Percentiles rank a stretch among this genome's conserved stretches.
Evolutionary conservation across 2,329 filamentous ascomycete genomes (phyloP).

Genomic region (Hypoxylon sp.): DNA sequence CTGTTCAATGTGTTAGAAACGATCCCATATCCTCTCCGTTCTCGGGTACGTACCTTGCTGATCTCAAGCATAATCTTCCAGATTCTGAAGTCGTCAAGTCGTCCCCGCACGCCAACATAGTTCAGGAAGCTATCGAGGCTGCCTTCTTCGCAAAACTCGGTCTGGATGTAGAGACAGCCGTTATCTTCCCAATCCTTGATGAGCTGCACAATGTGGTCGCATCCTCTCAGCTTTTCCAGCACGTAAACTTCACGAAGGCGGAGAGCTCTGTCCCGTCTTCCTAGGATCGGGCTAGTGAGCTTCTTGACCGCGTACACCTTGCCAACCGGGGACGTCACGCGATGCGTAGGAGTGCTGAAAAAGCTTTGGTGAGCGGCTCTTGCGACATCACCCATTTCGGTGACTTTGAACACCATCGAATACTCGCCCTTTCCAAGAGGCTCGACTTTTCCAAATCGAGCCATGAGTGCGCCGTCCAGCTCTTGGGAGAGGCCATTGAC

Average conservation of each 20-base stretch:
- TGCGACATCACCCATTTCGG: slow-evolving; percentile 49
- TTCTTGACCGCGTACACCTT: slow-evolving; percentile 94
- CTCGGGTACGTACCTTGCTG: slow-evolving; percentile 69
- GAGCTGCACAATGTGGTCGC: slow-evolving; percentile 86
- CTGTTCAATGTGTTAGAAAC: slow-evolving; percentile 54
- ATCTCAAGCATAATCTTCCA: slow-evolving; percentile 97
- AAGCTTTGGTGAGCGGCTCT: slow-evolving; percentile 53
- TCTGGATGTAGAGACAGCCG: slow-evolving; percentile 92
- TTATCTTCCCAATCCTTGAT: slow-evolving; percentile 88
- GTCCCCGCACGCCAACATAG: slow-evolving; percentile 81
- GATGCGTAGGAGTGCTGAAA: slow-evolving; percentile 56
- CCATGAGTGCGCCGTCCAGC: slow-evolving; percentile 75
- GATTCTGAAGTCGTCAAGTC: slow-evolving; percentile 95
- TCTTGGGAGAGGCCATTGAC: slow-evolving; percentile 76
- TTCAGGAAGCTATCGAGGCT: slow-evolving; percentile 86
- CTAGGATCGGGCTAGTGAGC: slow-evolving; percentile 79
- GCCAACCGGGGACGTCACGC: slow-evolving; percentile 61
- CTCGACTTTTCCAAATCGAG: slow-evolving; percentile 82
- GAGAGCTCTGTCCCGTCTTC: slow-evolving; percentile 78
- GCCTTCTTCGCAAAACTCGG: slow-evolving; percentile 94
- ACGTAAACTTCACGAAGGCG: slow-evolving; percentile 86
- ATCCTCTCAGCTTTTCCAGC: slow-evolving; percentile 76
- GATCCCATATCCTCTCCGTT: slow-evolving; percentile 24
- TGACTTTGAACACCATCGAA: slow-evolving; percentile 87
- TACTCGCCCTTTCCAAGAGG: slow-evolving; percentile 89